Base-by-base conservation (phyloP, 805 yeast species). In the Saccharomycopsis fermentans region DNA sequence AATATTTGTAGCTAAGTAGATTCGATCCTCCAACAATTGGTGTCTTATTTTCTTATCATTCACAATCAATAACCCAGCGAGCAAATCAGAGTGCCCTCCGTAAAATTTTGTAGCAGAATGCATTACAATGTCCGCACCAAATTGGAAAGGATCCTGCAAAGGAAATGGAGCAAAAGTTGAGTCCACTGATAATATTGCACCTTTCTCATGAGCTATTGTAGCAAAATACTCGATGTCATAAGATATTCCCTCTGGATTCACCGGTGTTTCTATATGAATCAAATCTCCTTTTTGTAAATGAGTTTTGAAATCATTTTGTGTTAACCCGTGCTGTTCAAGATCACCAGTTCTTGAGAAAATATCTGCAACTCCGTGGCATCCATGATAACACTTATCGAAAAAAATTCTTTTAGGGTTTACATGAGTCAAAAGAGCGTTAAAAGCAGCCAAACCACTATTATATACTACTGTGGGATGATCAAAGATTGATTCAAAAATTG, bases 81-180 rank as follows among this genome's bases (percentile, higher is more conserved):
- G 74, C 50, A 90, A 73, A 69, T 91, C 97, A 6, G 96, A 87
- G 71, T 91, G 97, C n/a, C 98, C 97, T 43, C 96, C 97, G 67
- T 90, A 86, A 72, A 86, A 92, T 69, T 91, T 91, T 0, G 97
- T 91, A 1, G 90, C 96, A 1, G 97, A 89, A 70, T 91, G 97
- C 80, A 92, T 74, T n/a, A 92, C 83, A 63, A 90, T 72, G 70
- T 92, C 97, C 34, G 86, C 96, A 54, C 92, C 96, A 65, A 81
- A 85, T 43, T 77, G 77, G 72, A 90, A 89, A 4, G 96, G 92
- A 61, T 89, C 81, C 65, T 82, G 86, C 59, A 90, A 72, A 17
- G 96, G 96, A 14, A 96, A 96, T 21, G 97, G 96, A 9, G 96
- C 97, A 71, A 92, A 88, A 0, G 97, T 92, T 5, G 96, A 79